Evolutionary conservation across 331 rosid genomes (phyloP).

Genomic region (Acacia concinna): DNA sequence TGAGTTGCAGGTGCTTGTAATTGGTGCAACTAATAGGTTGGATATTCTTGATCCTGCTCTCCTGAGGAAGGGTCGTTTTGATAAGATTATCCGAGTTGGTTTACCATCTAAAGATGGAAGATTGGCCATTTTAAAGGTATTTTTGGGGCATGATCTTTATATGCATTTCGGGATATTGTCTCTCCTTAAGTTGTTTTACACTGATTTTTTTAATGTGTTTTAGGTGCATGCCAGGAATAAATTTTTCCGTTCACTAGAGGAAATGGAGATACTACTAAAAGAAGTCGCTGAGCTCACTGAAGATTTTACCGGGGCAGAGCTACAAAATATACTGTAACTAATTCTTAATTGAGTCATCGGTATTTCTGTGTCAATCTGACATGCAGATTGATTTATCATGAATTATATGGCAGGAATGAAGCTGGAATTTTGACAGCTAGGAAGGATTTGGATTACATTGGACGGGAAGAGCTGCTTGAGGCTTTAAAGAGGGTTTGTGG

Average conservation of each 20-base stretch:
- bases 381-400: conserved; percentile 31
- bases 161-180: neutral
- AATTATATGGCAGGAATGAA: conserved; percentile 75
- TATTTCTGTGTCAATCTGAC: neutral
- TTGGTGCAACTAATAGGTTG: conserved; percentile 97
- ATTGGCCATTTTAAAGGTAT: conserved; percentile 88
- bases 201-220: neutral
- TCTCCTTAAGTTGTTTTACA: neutral
- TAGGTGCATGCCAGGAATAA: conserved; percentile 98
- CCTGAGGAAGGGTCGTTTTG: conserved; percentile 98
- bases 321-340: conserved; percentile 90
- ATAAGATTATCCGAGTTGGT: conserved; percentile 97
- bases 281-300: conserved; percentile 89
- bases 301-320: conserved; percentile 99
- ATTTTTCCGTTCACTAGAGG: conserved; percentile 78
- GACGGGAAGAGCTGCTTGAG: conserved; percentile 87
- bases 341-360: neutral
- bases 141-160: conserved; percentile 3
- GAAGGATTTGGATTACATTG: conserved; percentile 90
- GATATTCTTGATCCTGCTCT: conserved; percentile 98
- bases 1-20: conserved; percentile 78
- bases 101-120: conserved; percentile 97
- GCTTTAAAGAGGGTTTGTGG: conserved; percentile 87
- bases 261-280: conserved; percentile 66
- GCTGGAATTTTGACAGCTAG: conserved; percentile 99